These are phyloP conservation scores for Bryum argenteum DNA, from an alignment of 225 moss, liverwort and hornwort genomes.

Conservation along the genomic window DNA sequence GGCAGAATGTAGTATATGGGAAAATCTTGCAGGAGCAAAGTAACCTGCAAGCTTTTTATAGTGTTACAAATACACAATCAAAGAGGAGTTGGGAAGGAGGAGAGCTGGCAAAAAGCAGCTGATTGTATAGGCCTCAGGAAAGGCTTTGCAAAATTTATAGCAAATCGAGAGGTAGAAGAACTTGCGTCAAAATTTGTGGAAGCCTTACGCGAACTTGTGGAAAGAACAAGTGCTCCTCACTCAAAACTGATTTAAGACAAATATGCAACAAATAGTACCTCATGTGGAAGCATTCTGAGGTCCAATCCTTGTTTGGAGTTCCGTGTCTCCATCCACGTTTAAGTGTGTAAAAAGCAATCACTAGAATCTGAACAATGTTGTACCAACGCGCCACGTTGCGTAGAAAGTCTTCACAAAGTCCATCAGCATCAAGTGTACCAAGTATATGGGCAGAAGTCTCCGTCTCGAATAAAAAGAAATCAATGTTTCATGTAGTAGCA, in stretches of 20 bases:
- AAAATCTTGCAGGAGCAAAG: slow-evolving; percentile 7
- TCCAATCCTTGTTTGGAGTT: neutral
- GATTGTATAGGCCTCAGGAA: slow-evolving; percentile 7
- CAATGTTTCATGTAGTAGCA: neutral
- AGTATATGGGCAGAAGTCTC: neutral
- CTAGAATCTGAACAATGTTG: neutral
- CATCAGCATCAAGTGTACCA: neutral
- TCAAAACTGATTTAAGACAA: neutral
- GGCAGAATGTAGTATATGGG: slow-evolving; percentile 24
- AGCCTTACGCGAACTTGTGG: neutral
- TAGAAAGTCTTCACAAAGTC: neutral
- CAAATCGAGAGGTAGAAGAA: neutral
- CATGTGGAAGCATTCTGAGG: neutral
- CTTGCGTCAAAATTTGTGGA: slow-evolving; percentile 7
- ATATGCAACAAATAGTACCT: neutral
- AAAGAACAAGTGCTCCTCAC: neutral
- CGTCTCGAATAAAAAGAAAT: neutral
- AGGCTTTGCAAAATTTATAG: slow-evolving; percentile 10
- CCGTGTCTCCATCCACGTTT: neutral
- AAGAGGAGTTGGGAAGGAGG: slow-evolving; percentile 13
- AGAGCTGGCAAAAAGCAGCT: neutral
- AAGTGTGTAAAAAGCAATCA: neutral
- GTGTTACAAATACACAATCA: neutral
- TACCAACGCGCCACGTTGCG: neutral
- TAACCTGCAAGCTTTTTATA: neutral